A percentile compares a stretch with the other conserved stretches of the same genome.
phyloP scores from a whole-genome alignment of 2,329 filamentous ascomycete species.

The Plectosphaerella cucumerina region DNA sequence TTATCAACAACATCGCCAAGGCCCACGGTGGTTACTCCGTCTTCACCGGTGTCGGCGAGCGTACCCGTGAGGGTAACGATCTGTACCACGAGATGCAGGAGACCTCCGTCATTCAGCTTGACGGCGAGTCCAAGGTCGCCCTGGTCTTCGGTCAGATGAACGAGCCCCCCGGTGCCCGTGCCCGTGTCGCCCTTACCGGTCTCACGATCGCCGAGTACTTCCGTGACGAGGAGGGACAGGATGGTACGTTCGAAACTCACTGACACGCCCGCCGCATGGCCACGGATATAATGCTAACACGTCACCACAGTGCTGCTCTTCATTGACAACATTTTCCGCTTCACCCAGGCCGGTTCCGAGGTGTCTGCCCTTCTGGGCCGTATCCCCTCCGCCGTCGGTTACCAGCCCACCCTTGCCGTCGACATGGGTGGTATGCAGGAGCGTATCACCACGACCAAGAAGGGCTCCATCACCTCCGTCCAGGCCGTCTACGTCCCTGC shows the following conservation, averaged over 20 bases:
- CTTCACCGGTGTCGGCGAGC: conserved; percentile 99
- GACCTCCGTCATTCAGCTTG: conserved; percentile 98
- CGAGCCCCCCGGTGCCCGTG: conserved; percentile 98
- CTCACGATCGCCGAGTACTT: conserved; percentile 80
- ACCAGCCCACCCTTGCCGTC: conserved; percentile 97
- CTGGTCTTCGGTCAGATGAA: conserved; percentile 99
- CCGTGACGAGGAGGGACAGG: conserved; percentile 72
- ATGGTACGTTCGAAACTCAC: conserved; percentile 52
- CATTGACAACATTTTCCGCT: conserved; percentile 99
- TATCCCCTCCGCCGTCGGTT: conserved; percentile 99
- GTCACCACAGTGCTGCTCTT: conserved; percentile 76
- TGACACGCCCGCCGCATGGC: background rate
- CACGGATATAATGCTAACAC: conserved; percentile 17
- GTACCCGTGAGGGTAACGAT: conserved; percentile 99
- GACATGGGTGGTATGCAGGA: conserved; percentile 99
- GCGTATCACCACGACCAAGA: conserved; percentile 98
- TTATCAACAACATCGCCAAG: conserved; percentile 99
- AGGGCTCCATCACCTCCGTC: conserved; percentile 99
- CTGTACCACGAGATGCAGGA: conserved; percentile 99
- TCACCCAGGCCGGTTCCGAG: conserved; percentile 99
- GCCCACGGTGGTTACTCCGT: conserved; percentile 99
- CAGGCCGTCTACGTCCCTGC: conserved; percentile 99
- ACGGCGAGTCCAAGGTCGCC: conserved; percentile 98
- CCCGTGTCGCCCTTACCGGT: conserved; percentile 98
- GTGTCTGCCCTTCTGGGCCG: conserved; percentile 98